Evolutionary conservation across 2,329 filamentous ascomycete species (phyloP), one percentile per base, ranked within the genome.

Genomic region (Colletotrichum chrysophilum): DNA sequence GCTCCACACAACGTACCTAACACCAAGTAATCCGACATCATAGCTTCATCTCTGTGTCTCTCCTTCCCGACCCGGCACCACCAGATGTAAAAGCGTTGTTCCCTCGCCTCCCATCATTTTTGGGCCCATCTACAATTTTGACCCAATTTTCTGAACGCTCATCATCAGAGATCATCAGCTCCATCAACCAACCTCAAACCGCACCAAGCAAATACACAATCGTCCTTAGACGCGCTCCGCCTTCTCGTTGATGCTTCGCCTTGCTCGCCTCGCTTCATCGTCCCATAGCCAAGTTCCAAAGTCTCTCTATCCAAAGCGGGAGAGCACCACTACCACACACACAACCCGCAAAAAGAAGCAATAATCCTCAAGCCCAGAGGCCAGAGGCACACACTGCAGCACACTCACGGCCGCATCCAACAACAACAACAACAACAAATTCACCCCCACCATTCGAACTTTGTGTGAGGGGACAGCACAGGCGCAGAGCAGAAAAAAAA

Each of bases 11-110:
- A 64, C 74, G 75, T 52, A 70, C 70, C 69, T 55, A 76, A 34
- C 70, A 74, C 66, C 66, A 75, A 65, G 69, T 70, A 71, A 71
- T 75, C 69, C 76, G 75, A 78, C 76, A 78, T 78, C 76, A 78
- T 78, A 77, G 75, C 76, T 77, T 78, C 76, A 70, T 70, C 58
- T 70, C 55, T 77, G 74, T 77, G 36, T 38, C 67, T 77, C 74
- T 76, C 67, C 76, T 70, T 74, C 76, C 73, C 68, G 65, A 74
- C 75, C 75, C 60, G 66, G 58, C 64, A 66, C 75, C 75, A 75
- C 71, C 65, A 77, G 69, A 78, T 72, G 75, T 75, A 78, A 78
- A 78, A 76, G 75, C 76, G 68, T 78, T 78, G 75, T 77, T 70
- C 71, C 74, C 76, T 78, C 76, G 71, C 75, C 76, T 78, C 75